Percentiles rank a stretch among this genome's conserved stretches.
These are phyloP conservation scores for Lasiodiplodia gonubiensis DNA, from an alignment of 2,329 filamentous ascomycete genomes.

Conservation along the genomic window DNA sequence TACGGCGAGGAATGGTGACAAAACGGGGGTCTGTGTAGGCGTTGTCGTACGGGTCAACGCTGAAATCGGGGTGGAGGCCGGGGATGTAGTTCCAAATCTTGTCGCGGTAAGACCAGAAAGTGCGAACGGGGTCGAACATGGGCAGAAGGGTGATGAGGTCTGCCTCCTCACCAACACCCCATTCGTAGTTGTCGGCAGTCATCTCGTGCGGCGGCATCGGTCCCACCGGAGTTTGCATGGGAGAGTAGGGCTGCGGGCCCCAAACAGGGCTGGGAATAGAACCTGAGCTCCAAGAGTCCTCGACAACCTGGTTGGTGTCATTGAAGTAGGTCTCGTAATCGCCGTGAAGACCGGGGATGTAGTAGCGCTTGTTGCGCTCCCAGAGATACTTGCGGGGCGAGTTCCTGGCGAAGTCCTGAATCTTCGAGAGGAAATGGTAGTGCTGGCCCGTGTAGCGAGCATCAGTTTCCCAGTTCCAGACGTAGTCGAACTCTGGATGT, in stretches of 20 bases:
- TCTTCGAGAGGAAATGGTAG: slow-evolving; percentile 75
- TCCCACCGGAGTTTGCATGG: slow-evolving; percentile 78
- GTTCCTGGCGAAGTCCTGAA: slow-evolving; percentile 60
- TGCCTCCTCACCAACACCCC: slow-evolving; percentile 89
- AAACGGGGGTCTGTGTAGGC: slow-evolving; percentile 60
- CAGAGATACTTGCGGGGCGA: slow-evolving; percentile 64
- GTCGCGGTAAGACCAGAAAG: slow-evolving; percentile 70
- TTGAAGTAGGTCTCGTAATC: slow-evolving; percentile 54
- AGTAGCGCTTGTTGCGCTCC: slow-evolving; percentile 63
- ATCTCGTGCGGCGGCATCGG: slow-evolving; percentile 72
- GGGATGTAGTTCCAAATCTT: slow-evolving; percentile 58
- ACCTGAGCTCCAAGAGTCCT: slow-evolving; percentile 45
- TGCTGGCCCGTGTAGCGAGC: slow-evolving; percentile 79
- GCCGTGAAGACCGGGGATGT: slow-evolving; percentile 60
- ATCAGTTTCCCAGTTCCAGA: slow-evolving; percentile 89
- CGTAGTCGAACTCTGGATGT: slow-evolving; percentile 78
- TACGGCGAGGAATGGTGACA: slow-evolving; percentile 67
- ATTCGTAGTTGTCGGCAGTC: slow-evolving; percentile 80
- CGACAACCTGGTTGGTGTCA: slow-evolving; percentile 49
- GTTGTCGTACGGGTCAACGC: slow-evolving; percentile 71
- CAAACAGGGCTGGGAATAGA: slow-evolving; percentile 68
- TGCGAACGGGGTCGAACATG: slow-evolving; percentile 87
- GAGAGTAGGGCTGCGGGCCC: slow-evolving; percentile 76
- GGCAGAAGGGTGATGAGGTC: slow-evolving; percentile 92
- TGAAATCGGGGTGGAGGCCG: slow-evolving; percentile 76